These are phyloP conservation scores for Yarrowia osloensis DNA, from an alignment of 805 yeast genomes.

Conservation along the genomic window DNA sequence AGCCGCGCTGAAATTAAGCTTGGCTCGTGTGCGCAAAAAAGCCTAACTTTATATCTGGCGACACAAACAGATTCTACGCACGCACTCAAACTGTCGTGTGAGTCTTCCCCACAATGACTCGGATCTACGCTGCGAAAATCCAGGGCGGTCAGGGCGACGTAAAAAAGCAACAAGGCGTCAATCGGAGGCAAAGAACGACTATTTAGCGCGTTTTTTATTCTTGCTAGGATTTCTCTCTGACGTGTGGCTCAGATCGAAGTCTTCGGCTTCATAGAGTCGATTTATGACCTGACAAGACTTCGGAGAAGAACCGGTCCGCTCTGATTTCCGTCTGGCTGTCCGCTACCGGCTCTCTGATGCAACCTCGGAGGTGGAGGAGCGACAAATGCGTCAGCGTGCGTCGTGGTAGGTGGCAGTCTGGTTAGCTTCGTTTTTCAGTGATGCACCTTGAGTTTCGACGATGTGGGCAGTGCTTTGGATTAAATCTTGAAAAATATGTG, in stretches of 20 bases:
- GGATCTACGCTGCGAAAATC: neutral
- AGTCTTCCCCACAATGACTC: conserved; percentile 23
- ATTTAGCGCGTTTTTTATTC: no score
- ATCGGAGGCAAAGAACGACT: no score
- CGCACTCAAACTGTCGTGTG: neutral
- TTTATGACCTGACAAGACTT: no score
- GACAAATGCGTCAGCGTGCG: neutral
- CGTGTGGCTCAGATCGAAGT: no score
- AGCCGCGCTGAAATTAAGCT: neutral
- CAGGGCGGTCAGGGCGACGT: neutral
- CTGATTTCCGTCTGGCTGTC: no score
- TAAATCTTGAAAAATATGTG: no score
- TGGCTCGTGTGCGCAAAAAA: conserved; percentile 10
- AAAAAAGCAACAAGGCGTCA: neutral
- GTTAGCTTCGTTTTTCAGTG: neutral
- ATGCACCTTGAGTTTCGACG: neutral
- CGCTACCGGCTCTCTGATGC: no score
- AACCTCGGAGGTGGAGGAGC: no score
- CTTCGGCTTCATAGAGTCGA: no score
- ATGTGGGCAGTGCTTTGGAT: neutral
- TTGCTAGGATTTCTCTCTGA: no score
- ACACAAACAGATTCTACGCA: neutral
- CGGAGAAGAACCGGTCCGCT: no score
- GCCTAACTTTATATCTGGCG: neutral
- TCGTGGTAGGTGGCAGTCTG: neutral